Base-by-base conservation (phyloP, 805 yeast species). In the Tetrapisispora arboricola region DNA sequence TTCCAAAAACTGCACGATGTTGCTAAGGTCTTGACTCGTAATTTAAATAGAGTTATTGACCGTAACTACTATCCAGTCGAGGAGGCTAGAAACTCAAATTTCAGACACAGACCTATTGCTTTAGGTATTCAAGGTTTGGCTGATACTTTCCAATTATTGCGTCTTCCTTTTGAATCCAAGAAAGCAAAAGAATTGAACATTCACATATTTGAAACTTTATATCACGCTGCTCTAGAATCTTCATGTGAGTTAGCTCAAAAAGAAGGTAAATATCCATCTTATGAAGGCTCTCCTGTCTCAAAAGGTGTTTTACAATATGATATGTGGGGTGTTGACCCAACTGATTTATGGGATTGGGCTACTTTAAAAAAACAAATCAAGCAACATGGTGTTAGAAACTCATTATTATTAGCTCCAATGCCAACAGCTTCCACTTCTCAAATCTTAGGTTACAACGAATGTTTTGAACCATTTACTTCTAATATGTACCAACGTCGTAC, bases 381-480 rank as follows among this genome's bases (percentile, higher is more conserved):
- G 27, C 60, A 63, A 74, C 58, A 74, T 52, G 97, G 97, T 21
- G 53, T 88, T 27, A 69, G 96, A 54, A 88, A 88, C 65, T 88
- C 96, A 2, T 64, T 88, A 39, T 61, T 87, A 12, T 88, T 88
- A 19, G 96, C 92, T 0, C 92, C 95, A 38, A 88, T 88, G 97
- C 97, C 97, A 17, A 88, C 97, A 10, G 97, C 97, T 1, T 86
- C 96, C 0, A 90, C 97, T 1, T 90, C 97, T 2, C 96, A 87
- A 65, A 87, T 88, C 34, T 69, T 88, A 40, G 96, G 96, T 26
- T 84, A 73, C 67, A 87, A 78, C 52, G 97, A 88, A 65, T 88
- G 96, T 63, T 88, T 88, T 60, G 97, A 90, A 64, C 96, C 97
- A 6, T 75, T 80, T 57, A 87, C 96, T 3, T 85, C 95, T 17